These are phyloP conservation scores for Vachellia pachyceras DNA, from an alignment of 306 rosid genomes.

Conservation along the genomic window DNA sequence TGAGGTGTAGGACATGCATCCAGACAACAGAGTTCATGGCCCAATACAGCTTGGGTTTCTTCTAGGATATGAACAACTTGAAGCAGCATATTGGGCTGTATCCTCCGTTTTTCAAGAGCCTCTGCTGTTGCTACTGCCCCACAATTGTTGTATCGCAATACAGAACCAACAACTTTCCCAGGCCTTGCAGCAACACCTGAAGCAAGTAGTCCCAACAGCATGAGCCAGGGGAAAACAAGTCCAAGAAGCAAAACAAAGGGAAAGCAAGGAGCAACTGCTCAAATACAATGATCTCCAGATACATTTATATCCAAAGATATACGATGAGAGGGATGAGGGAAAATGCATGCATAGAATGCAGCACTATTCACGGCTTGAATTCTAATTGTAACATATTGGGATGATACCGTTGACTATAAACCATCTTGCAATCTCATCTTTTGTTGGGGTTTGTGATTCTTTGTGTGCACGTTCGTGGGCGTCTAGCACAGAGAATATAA, in stretches of 20 bases:
- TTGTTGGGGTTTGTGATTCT: no score
- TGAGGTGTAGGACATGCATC: slow-evolving; percentile 38
- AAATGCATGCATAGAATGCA: not conserved
- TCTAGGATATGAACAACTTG: slow-evolving; percentile 76
- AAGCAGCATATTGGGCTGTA: slow-evolving; percentile 63
- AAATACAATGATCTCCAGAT: not conserved
- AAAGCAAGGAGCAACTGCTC: not conserved
- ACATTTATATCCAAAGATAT: not conserved
- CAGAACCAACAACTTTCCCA: slow-evolving; percentile 88
- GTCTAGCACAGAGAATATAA: no score
- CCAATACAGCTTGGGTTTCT: slow-evolving; percentile 72
- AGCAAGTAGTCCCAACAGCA: slow-evolving; percentile 23
- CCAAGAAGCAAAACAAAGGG: slow-evolving; percentile 4
- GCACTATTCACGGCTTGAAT: not conserved
- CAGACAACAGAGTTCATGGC: slow-evolving; percentile 15
- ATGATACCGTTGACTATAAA: no score
- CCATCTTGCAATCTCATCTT: no score
- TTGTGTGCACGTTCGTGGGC: no score
- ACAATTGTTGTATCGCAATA: slow-evolving; percentile 74
- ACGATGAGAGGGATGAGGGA: not conserved
- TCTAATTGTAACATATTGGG: not conserved
- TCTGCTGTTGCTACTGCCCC: slow-evolving; percentile 76
- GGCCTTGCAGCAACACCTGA: slow-evolving; percentile 92
- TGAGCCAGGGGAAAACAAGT: not conserved
- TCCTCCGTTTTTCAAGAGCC: slow-evolving; percentile 75